Conservation (phyloP, 768 basidiomycete genomes). For the Clitopilus passeckerianus region DNA sequence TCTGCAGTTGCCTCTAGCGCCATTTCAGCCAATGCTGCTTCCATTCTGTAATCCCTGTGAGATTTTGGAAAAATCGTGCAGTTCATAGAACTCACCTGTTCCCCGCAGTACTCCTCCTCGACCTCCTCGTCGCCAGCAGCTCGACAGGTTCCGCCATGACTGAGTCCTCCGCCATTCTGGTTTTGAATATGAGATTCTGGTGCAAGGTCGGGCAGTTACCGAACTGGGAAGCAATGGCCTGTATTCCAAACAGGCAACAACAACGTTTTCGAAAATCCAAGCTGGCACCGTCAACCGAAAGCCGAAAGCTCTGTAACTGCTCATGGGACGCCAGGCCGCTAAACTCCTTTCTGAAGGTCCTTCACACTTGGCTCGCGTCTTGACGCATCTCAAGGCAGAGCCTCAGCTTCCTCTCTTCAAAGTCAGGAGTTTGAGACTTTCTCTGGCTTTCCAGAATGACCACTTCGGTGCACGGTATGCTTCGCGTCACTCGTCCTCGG, state of each 20-base stretch:
- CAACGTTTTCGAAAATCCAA: conserved; percentile 2
- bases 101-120: conserved; percentile 71
- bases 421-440: conserved; percentile 50
- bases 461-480: conserved; percentile 73
- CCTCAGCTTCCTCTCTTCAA: conserved; percentile 47
- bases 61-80: conserved; percentile 5
- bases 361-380: conserved; percentile 49
- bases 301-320: not conserved
- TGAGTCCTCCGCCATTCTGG: not conserved
- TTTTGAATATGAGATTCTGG: not conserved
- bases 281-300: not conserved
- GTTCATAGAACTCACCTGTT: conserved; percentile 47
- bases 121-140: conserved; percentile 49
- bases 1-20: conserved; percentile 47
- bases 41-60: conserved; percentile 47
- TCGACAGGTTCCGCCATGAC: conserved; percentile 19
- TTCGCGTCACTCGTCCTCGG: conserved; percentile 1
- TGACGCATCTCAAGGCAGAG: conserved; percentile 42
- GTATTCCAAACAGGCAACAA: not conserved
- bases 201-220: not conserved
- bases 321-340: conserved; percentile 15
- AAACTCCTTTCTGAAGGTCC: conserved; percentile 31
- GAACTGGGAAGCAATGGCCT: not conserved
- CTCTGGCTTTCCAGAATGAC: conserved; percentile 57
- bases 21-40: conserved; percentile 71